phyloP scores from a whole-genome alignment of 345 rosid species.

The Gossypium anomalum region DNA sequence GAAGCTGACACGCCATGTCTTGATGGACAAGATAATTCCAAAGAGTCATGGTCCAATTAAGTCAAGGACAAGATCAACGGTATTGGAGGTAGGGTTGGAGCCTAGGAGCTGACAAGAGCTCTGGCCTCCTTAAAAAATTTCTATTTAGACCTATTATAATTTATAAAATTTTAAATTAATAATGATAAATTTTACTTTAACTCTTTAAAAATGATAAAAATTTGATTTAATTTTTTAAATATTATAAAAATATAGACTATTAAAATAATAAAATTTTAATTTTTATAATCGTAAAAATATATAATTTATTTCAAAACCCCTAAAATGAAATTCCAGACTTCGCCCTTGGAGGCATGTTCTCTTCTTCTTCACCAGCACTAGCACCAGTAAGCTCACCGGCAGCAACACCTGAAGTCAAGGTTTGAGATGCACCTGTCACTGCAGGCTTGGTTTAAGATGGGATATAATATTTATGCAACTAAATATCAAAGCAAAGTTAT shows the following conservation, averaged over 20 bases:
- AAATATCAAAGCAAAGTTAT: too few relatives aligned
- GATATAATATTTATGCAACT: not conserved
- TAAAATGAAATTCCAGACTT: rapidly evolving
- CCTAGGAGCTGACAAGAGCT: rapidly evolving
- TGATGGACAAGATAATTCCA: too few relatives aligned
- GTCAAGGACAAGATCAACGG: not conserved
- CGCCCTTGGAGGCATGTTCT: not conserved
- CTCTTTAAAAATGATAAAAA: rapidly evolving
- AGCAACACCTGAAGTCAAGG: not conserved
- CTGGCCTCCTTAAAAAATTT: rapidly evolving
- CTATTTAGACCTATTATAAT: too few relatives aligned
- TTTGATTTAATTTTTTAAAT: too few relatives aligned
- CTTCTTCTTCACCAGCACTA: not conserved
- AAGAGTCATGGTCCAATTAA: not conserved
- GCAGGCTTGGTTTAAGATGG: not conserved
- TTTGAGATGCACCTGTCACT: not conserved
- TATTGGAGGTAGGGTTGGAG: too few relatives aligned
- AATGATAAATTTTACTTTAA: rapidly evolving
- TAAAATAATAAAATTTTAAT: too few relatives aligned
- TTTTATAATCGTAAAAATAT: too few relatives aligned
- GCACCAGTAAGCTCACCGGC: not conserved
- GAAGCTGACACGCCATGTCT: too few relatives aligned
- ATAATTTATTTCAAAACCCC: too few relatives aligned
- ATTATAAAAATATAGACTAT: too few relatives aligned
- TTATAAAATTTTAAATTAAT: too few relatives aligned